A percentile compares a stretch with the other conserved stretches of the same genome.
phyloP scores from a whole-genome alignment of 441 rosid species.

The Populus hybrid region DNA sequence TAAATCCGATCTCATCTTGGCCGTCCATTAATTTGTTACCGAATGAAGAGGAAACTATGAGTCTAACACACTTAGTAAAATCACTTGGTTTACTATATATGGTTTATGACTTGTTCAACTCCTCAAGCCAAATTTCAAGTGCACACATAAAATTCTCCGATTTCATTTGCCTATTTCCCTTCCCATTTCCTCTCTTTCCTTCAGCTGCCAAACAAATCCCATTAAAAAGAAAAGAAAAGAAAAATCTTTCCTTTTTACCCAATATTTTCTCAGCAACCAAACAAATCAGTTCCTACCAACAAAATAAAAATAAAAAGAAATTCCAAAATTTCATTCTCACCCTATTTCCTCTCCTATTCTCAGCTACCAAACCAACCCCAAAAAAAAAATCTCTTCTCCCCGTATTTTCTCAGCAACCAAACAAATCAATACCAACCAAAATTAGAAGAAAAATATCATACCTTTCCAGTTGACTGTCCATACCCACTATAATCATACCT shows the following conservation, averaged over 20 bases:
- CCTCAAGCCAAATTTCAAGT: not conserved
- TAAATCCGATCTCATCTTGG: not conserved
- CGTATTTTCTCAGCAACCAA: slow-evolving; percentile 9
- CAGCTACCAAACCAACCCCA: slow-evolving; percentile 11
- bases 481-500: slow-evolving; percentile 96
- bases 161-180: too few relatives aligned
- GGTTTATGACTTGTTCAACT: not conserved
- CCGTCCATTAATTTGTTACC: not conserved
- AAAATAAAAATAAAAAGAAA: slow-evolving; percentile 1
- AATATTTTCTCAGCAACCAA: not conserved
- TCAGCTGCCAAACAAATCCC: not conserved
- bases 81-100: not conserved
- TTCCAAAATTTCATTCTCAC: not conserved
- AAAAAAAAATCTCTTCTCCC: not conserved
- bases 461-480: slow-evolving; percentile 91
- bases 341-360: not conserved
- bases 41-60: not conserved
- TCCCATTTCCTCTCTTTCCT: not conserved
- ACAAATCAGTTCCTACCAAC: not conserved
- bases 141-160: too few relatives aligned
- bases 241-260: not conserved
- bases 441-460: slow-evolving; percentile 20
- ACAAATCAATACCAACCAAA: slow-evolving; percentile 2
- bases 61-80: not conserved
- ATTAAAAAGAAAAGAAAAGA: not conserved